Conservation (phyloP, 2,329 filamentous ascomycete genomes). For the Paraphoma sp. region DNA sequence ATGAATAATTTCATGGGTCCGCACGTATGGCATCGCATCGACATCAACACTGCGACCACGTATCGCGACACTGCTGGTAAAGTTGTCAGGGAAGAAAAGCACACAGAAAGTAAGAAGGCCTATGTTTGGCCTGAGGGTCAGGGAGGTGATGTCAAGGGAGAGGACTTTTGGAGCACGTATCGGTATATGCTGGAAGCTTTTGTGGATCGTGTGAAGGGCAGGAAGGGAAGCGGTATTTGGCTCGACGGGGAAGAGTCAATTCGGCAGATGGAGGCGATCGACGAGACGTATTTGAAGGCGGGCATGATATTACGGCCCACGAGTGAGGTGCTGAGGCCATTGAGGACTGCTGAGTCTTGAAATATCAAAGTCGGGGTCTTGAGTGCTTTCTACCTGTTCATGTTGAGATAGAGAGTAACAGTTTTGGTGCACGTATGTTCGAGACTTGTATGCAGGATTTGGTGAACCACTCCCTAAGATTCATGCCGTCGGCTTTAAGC, state of each 20-base stretch:
- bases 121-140: slow-evolving; percentile 41
- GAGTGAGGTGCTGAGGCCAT: slow-evolving; percentile 7
- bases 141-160: slow-evolving; percentile 24
- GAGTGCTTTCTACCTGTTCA: too few relatives aligned
- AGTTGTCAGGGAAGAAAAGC: slow-evolving; percentile 12
- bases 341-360: not conserved
- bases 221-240: slow-evolving; percentile 35
- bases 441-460: too few relatives aligned
- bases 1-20: slow-evolving; percentile 30
- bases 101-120: slow-evolving; percentile 19
- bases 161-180: slow-evolving; percentile 45
- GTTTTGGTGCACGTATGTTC: too few relatives aligned
- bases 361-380: not conserved
- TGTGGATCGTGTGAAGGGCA: slow-evolving; percentile 38
- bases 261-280: slow-evolving; percentile 44
- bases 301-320: slow-evolving; percentile 32
- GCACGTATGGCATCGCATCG: slow-evolving; percentile 28
- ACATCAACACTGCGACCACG: slow-evolving; percentile 13
- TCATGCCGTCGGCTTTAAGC: too few relatives aligned
- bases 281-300: slow-evolving; percentile 42
- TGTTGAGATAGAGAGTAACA: too few relatives aligned
- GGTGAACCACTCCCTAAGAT: too few relatives aligned
- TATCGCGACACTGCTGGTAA: slow-evolving; percentile 8
- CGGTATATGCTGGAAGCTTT: slow-evolving; percentile 47
- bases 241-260: slow-evolving; percentile 43